Evolutionary conservation across 164 flowering plant species (phyloP), one percentile per base, ranked within the genome.

Genomic region (Chloranthus sessilifolius): DNA sequence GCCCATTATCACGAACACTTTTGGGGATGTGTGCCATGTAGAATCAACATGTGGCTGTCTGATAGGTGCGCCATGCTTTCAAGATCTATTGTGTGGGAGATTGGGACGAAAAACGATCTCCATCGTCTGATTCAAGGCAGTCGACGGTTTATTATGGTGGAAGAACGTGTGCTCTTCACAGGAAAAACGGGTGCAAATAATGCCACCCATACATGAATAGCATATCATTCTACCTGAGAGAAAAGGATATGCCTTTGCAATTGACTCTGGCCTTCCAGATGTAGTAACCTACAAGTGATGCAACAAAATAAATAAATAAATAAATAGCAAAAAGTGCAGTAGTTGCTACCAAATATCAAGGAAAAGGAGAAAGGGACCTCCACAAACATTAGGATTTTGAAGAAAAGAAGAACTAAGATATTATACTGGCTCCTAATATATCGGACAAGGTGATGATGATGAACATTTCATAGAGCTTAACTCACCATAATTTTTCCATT

Each of bases 231-330:
- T 63, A 91, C 98, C 90, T 47, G 81, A 69, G 33, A 91, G 88
- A 59, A 88, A 36, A 27, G 95, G 85, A 15, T 55, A 72, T 28
- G 90, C 96, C 71, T 50, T 77, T 52, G 75, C 68, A 67, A 74
- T 75, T 43, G 92, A 80, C 37, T 79, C 84, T 12, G 74, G 61
- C 33, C 65, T 77, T 69, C 98, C 98, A 17, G 98, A 88, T 11
- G 81, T 65, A 43, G 71, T 47, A 52, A 77, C 69, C 98, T 91
- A 64, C 36, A 47, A 12, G 63, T 17, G 16, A 46, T 44, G 36
- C 8, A 50, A 49, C 45, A 24, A 45, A 44, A 31, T 37, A 11
- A 43, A 39, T 48, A 45, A 43, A 43, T 9, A 17, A 25, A 14
- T 17, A 25, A 16, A 43, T 15, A 43, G 5, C 5, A 5, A 12